phyloP scores from a whole-genome alignment of 257 asterid species.

The Przewalskia tangutica region DNA sequence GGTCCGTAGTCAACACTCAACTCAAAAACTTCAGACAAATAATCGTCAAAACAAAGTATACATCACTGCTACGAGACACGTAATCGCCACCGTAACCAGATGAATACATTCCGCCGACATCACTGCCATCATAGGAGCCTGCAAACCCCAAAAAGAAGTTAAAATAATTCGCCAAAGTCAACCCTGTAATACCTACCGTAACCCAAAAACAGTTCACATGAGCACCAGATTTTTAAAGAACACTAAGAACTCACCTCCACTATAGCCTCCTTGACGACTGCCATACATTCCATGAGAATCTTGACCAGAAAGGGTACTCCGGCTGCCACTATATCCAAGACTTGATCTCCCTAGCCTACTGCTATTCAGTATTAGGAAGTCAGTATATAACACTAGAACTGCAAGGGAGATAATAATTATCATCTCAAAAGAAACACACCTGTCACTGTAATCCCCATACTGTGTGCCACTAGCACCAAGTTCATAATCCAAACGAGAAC shows the following conservation, averaged over 20 bases:
- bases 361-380: neutral
- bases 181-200: neutral
- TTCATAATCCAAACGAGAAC: constrained; percentile 88
- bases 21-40: neutral
- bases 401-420: neutral
- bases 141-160: constrained; percentile 7
- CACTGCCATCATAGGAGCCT: constrained; percentile 82
- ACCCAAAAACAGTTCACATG: neutral
- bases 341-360: constrained; percentile 74
- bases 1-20: neutral
- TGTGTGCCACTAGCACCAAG: constrained; percentile 59
- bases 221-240: neutral
- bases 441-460: constrained; percentile 76
- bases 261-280: constrained; percentile 70
- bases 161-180: neutral
- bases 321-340: constrained; percentile 63
- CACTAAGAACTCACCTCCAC: constrained; percentile 50
- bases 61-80: constrained; percentile 72
- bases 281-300: constrained; percentile 75
- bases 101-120: constrained; percentile 73
- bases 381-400: neutral
- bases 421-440: constrained; percentile 27
- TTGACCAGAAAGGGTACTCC: constrained; percentile 66
- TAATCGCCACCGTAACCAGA: constrained; percentile 74
- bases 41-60: constrained; percentile 16